Evolutionary conservation across 352 stramenopile species (phyloP).

Genomic region (Elongisporangium prolatum): DNA sequence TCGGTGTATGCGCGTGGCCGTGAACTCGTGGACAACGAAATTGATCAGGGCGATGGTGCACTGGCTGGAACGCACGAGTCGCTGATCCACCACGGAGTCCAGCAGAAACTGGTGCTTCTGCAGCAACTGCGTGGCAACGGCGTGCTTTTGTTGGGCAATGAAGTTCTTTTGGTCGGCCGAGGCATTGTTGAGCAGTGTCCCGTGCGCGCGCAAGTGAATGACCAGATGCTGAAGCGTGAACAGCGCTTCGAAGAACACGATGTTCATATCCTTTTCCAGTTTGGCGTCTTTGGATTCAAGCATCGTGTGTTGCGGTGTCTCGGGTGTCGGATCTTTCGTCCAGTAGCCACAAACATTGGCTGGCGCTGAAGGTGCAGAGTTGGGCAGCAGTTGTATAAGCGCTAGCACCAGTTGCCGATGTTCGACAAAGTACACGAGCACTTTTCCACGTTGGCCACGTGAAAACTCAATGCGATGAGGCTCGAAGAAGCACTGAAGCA

Average conservation of each 20-base stretch:
- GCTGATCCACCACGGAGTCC: slow-evolving; percentile 58
- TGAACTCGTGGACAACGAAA: slow-evolving; percentile 48
- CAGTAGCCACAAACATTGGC: slow-evolving; percentile 35
- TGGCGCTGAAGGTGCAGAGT: slow-evolving; percentile 27
- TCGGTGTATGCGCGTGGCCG: not conserved
- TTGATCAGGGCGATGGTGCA: slow-evolving; percentile 57
- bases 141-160: slow-evolving; percentile 23
- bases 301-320: slow-evolving; percentile 13
- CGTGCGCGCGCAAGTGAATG: slow-evolving; percentile 28
- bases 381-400: slow-evolving; percentile 54
- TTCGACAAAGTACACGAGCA: slow-evolving; percentile 52
- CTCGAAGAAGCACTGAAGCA: slow-evolving; percentile 68
- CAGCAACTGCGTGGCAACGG: slow-evolving; percentile 39
- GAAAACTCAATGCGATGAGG: slow-evolving; percentile 17
- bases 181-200: slow-evolving; percentile 15
- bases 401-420: slow-evolving; percentile 38
- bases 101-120: slow-evolving; percentile 69
- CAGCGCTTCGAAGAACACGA: slow-evolving; percentile 62
- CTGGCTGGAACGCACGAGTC: slow-evolving; percentile 46
- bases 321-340: slow-evolving; percentile 18
- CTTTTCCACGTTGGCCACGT: slow-evolving; percentile 41
- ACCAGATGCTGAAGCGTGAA: slow-evolving; percentile 59
- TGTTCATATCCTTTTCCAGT: slow-evolving; percentile 66
- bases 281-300: slow-evolving; percentile 50
- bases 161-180: not conserved